phyloP scores from a whole-genome alignment of 192 early-diverging fungal genomes.

The Umbelopsis isabellina region DNA sequence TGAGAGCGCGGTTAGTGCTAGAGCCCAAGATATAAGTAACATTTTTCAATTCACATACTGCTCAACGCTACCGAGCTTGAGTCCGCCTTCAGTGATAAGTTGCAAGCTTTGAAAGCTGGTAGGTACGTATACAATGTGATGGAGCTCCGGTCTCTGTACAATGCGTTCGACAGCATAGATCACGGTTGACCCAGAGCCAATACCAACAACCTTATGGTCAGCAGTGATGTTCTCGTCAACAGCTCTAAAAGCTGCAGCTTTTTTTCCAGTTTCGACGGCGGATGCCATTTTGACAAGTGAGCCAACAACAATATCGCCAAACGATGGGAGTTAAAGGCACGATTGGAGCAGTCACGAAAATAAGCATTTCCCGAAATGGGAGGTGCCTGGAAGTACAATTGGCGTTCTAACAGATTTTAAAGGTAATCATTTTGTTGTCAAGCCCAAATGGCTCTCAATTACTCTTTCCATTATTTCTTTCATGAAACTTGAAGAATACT shows the following conservation, averaged over 20 bases:
- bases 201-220: constrained; percentile 75
- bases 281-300: constrained; percentile 33
- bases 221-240: constrained; percentile 85
- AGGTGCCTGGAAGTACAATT: no score
- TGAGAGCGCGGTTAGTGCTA: constrained; percentile 14
- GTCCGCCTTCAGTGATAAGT: constrained; percentile 79
- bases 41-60: constrained; percentile 51
- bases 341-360: constrained; percentile 26
- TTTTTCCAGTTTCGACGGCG: constrained; percentile 75
- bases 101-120: constrained; percentile 92
- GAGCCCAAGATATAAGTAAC: background rate
- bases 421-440: constrained; percentile 12
- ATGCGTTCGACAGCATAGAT: constrained; percentile 88
- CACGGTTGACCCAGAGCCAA: constrained; percentile 87
- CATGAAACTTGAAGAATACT: background rate
- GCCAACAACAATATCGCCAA: background rate
- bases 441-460: background rate
- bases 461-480: background rate
- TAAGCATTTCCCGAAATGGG: background rate
- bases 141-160: constrained; percentile 61
- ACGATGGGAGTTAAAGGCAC: background rate
- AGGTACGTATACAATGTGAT: constrained; percentile 83
- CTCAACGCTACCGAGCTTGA: constrained; percentile 77
- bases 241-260: constrained; percentile 83
- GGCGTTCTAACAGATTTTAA: background rate